Base-by-base conservation (phyloP, 176 grass and related monocot genomes). In the Leersia perrieri region DNA sequence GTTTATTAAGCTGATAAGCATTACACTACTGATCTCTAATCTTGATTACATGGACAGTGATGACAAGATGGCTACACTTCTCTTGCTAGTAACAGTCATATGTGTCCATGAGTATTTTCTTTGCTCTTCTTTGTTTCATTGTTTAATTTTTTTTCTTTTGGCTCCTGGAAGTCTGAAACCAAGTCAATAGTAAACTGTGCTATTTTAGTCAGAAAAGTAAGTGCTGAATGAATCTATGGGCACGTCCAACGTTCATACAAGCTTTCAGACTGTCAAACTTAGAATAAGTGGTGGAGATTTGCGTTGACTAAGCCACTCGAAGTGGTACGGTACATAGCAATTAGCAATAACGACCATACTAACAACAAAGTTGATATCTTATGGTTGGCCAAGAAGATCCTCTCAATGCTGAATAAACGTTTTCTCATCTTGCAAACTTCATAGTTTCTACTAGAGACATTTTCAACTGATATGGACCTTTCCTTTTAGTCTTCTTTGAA, bases 31-130 rank as follows among this genome's bases (percentile, higher is more conserved):
- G 42, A 55, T 73, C 22, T 30, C 39, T 85, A 80, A 81, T 73
- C 68, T 62, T 65, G 75, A 70, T 85, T 85, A 26, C 77, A 71
- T 85, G 65, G 42, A 66, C 64, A 60, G 32, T 89, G 76, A 76
- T 66, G 72, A 28, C 77, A 60, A n/a, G 77, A 55, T 63, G 63
- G 77, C 53, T 42, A 81, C 67, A 66, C 74, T 83, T 88, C 45
- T 51, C 31, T 39, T 26, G 78, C 70, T 10, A 10, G 55, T 3
- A 55, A 63, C 14, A 7, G 18, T 29, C 40, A 28, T 44, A 41
- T 33, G 32, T 80, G 74, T 79, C 74, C 81, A 28, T 51, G 42
- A 1, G 44, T 41, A 18, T 18, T 57, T 13, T 58, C 33, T 25
- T 13, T 13, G 4, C 25, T 25, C 22, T n/a, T 22, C 20, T 53